phyloP scores from a whole-genome alignment of 768 basidiomycete genomes.

The Tremella yokohamensis region DNA sequence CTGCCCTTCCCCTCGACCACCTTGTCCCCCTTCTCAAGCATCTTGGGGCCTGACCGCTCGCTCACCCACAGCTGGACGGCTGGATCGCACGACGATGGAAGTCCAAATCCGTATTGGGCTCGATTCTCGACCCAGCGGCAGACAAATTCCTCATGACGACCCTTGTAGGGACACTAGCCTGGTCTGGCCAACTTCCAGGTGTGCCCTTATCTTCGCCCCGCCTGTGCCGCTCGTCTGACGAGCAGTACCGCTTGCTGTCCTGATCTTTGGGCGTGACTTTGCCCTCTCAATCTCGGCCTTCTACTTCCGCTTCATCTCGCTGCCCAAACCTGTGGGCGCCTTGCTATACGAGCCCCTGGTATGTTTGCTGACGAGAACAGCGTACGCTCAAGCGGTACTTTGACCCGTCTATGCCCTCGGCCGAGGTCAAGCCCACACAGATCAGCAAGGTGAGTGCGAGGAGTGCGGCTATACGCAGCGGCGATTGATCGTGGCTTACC shows the following conservation, averaged over 20 bases:
- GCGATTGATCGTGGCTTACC: not conserved
- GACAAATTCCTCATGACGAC: constrained; percentile 96
- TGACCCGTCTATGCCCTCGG: constrained; percentile 92
- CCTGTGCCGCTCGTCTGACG: not conserved
- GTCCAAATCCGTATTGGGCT: constrained; percentile 87
- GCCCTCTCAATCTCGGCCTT: constrained; percentile 24
- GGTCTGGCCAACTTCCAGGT: constrained; percentile 76
- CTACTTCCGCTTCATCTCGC: constrained; percentile 50
- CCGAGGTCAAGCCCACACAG: constrained; percentile 85
- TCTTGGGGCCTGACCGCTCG: constrained; percentile 3
- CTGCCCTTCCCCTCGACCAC: too few relatives aligned
- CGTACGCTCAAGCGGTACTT: constrained; percentile 81
- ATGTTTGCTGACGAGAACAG: constrained; percentile 51
- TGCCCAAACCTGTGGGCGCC: constrained; percentile 73
- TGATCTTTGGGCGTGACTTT: constrained; percentile 87
- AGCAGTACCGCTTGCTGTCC: constrained; percentile 75
- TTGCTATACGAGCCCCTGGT: not conserved
- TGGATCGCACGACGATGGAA: constrained; percentile 80
- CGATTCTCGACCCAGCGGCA: constrained; percentile 92
- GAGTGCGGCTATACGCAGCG: not conserved
- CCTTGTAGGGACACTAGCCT: constrained; percentile 75
- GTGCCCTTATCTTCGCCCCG: not conserved
- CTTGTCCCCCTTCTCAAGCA: constrained; percentile 7
- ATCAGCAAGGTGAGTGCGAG: constrained; percentile 72
- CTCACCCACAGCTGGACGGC: constrained; percentile 69